These are phyloP conservation scores for Mortierella sp. DNA, from an alignment of 371 early-diverging fungal genomes.

Conservation along the genomic window DNA sequence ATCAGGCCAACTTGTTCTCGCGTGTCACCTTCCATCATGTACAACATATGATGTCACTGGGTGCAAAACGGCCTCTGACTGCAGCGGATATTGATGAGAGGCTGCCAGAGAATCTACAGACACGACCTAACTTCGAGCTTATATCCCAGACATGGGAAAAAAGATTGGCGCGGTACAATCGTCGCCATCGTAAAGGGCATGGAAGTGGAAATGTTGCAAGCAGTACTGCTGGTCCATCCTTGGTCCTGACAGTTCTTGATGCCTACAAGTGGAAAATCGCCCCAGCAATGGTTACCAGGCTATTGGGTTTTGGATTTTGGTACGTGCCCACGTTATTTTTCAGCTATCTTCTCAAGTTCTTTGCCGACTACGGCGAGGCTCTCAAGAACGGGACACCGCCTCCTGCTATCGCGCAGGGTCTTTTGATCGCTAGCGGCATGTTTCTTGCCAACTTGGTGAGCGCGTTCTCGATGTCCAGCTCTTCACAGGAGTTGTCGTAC, in stretches of 20 bases:
- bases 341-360: constrained; percentile 28
- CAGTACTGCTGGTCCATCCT: constrained; percentile 17
- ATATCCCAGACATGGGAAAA: constrained; percentile 24
- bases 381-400: constrained; percentile 24
- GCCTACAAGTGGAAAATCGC: constrained; percentile 24
- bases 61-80: constrained; percentile 24
- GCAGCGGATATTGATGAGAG: constrained; percentile 21
- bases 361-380: constrained; percentile 41
- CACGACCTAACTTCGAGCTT: constrained; percentile 19
- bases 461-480: constrained; percentile 42
- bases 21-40: constrained; percentile 31
- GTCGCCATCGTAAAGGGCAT: constrained; percentile 7
- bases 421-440: constrained; percentile 35
- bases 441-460: constrained; percentile 24
- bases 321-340: constrained; percentile 32
- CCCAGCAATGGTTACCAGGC: constrained; percentile 14
- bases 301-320: constrained; percentile 26
- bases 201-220: no score
- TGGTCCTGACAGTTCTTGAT: constrained; percentile 20
- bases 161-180: constrained; percentile 13
- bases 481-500: constrained; percentile 23
- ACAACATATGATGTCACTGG: constrained; percentile 30
- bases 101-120: constrained; percentile 12
- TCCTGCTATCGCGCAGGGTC: constrained; percentile 22
- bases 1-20: constrained; percentile 48